Evolutionary conservation across 225 moss, liverwort and hornwort species (phyloP).

Genomic region (Anthoceros angustus): DNA sequence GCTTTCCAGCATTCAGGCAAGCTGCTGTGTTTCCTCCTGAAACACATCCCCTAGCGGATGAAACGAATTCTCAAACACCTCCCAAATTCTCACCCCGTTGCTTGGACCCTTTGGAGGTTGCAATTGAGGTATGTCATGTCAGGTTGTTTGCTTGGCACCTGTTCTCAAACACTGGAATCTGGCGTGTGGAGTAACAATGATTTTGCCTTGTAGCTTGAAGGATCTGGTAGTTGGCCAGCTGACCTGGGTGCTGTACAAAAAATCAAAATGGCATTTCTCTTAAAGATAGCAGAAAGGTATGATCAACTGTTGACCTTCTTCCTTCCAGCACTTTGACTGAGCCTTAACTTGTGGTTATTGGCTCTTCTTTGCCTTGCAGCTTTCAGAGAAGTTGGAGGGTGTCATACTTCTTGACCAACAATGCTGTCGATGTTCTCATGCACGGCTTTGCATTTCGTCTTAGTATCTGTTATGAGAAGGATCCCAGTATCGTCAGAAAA

Average conservation of each 20-base stretch:
- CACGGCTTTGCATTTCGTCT: constrained; percentile 80
- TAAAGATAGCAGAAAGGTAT: constrained; percentile 72
- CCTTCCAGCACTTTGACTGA: neutral
- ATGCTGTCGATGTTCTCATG: constrained; percentile 54
- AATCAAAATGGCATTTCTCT: constrained; percentile 73
- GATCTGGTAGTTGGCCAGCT: constrained; percentile 94
- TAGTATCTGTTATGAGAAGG: constrained; percentile 60
- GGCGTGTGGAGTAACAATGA: neutral
- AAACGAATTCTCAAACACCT: constrained; percentile 23
- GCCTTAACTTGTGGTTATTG: neutral
- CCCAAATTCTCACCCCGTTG: constrained; percentile 24
- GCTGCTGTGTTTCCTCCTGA: constrained; percentile 71
- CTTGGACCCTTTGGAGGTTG: constrained; percentile 53
- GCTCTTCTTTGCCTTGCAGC: constrained; percentile 16
- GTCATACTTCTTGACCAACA: constrained; percentile 52
- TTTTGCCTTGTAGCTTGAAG: constrained; percentile 46
- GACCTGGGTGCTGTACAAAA: constrained; percentile 57
- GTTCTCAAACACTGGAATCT: neutral
- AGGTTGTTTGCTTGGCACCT: neutral
- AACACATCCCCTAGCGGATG: constrained; percentile 64
- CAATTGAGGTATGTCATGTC: constrained; percentile 35
- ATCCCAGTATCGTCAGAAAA: constrained; percentile 26
- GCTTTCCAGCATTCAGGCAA: constrained; percentile 52
- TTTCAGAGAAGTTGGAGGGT: constrained; percentile 55
- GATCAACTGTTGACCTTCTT: neutral